Evolutionary conservation across 1,139 yeast genomes (phyloP).

Genomic region (Ogataea hybrid): DNA sequence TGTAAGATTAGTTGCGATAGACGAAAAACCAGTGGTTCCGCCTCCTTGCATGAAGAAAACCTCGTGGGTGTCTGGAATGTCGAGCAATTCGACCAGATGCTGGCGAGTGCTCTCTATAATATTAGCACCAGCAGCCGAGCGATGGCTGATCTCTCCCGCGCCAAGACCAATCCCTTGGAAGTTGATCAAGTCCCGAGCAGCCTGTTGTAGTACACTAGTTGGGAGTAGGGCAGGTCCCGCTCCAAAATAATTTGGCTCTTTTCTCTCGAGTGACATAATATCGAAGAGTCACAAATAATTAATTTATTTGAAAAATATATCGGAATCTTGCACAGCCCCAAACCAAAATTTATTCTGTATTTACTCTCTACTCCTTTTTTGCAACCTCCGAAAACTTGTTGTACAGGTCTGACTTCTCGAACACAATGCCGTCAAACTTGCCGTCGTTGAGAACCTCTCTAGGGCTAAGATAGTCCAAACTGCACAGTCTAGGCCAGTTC

Average conservation of each 20-base stretch:
- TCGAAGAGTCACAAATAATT: slow-evolving; percentile 3
- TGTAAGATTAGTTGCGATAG: slow-evolving; percentile 77
- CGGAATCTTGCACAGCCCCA: slow-evolving; percentile 3
- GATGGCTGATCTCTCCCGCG: slow-evolving; percentile 92
- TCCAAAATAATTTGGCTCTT: slow-evolving; percentile 83
- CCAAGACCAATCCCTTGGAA: slow-evolving; percentile 75
- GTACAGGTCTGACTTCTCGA: slow-evolving; percentile 24
- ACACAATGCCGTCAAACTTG: slow-evolving; percentile 40
- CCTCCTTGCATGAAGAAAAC: slow-evolving; percentile 97
- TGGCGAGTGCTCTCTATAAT: slow-evolving; percentile 77
- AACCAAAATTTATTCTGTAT: neutral
- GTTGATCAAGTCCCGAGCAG: slow-evolving; percentile 76
- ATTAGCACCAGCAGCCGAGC: slow-evolving; percentile 77
- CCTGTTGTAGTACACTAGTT: slow-evolving; percentile 76
- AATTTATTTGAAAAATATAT: neutral
- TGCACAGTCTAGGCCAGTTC: slow-evolving; percentile 79
- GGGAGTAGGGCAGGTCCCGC: slow-evolving; percentile 98
- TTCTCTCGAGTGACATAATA: slow-evolving; percentile 50
- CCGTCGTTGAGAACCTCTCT: slow-evolving; percentile 44
- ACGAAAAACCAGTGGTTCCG: slow-evolving; percentile 93
- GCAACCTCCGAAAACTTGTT: slow-evolving; percentile 23
- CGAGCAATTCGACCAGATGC: slow-evolving; percentile 58
- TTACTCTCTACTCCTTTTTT: slow-evolving; percentile 27
- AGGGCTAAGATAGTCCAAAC: slow-evolving; percentile 49
- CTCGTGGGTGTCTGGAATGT: slow-evolving; percentile 89